Conservation (phyloP, 495 filamentous ascomycete species). For the Aspergillus nidulans region DNA sequence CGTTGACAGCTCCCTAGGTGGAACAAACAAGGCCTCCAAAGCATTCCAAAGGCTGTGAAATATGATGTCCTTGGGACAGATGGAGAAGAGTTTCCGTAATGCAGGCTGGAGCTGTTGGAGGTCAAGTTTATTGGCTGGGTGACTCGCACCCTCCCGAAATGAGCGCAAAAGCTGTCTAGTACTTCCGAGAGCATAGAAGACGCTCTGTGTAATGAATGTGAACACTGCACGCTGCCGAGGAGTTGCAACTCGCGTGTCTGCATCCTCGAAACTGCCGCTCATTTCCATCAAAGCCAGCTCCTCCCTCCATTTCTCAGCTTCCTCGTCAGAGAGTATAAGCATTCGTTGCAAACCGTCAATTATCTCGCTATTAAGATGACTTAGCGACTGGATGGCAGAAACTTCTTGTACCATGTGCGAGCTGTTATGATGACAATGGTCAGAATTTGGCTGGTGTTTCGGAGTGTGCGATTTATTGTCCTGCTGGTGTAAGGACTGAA, state of each 20-base stretch:
- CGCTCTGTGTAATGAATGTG: constrained; percentile 64
- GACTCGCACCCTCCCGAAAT: constrained; percentile 47
- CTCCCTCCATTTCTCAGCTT: constrained; percentile 37
- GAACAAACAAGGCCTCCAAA: constrained; percentile 61
- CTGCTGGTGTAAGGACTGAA: constrained; percentile 12
- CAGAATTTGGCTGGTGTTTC: constrained; percentile 19
- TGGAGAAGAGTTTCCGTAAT: constrained; percentile 30
- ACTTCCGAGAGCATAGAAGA: constrained; percentile 69
- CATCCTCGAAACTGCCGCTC: constrained; percentile 36
- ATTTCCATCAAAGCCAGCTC: constrained; percentile 38
- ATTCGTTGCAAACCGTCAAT: constrained; percentile 35
- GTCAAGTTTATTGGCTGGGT: constrained; percentile 22
- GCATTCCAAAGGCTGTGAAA: constrained; percentile 76
- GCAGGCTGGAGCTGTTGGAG: constrained; percentile 29
- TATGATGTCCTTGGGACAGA: constrained; percentile 51
- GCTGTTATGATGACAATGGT: constrained; percentile 18
- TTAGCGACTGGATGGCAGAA: constrained; percentile 34
- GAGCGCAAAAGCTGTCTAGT: constrained; percentile 60
- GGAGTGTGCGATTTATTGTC: constrained; percentile 8
- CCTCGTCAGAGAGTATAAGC: constrained; percentile 32
- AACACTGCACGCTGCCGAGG: constrained; percentile 36
- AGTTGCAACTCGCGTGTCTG: constrained; percentile 39
- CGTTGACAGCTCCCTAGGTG: constrained; percentile 51
- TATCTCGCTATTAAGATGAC: constrained; percentile 40
- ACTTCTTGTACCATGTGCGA: constrained; percentile 9